Conservation (phyloP, 352 stramenopile species). For the Globisporangium paroecandrum region DNA sequence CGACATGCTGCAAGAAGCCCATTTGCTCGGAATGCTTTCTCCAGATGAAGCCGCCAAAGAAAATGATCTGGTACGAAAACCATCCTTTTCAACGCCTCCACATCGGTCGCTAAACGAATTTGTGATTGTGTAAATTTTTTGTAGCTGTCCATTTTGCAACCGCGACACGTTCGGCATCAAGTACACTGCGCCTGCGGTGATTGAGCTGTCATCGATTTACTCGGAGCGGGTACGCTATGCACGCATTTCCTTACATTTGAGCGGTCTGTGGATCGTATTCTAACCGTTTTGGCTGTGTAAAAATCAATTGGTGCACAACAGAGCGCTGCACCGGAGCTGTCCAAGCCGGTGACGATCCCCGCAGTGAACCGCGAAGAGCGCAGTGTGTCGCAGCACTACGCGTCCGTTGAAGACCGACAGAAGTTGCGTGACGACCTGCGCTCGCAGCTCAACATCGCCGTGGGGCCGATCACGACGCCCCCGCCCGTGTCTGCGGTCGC, state of each 20-base stretch:
- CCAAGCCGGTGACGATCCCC: conserved; percentile 5
- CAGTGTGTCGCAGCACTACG: conserved; percentile 42
- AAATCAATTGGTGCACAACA: not conserved
- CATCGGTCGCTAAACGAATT: not conserved
- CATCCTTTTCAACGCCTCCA: not conserved
- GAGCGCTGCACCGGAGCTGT: conserved; percentile 16
- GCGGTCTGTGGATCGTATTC: not conserved
- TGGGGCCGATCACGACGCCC: conserved; percentile 48
- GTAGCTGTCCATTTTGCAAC: conserved; percentile 82
- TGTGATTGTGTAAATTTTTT: conserved; percentile 12
- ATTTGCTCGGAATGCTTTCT: conserved; percentile 76
- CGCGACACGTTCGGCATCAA: conserved; percentile 51
- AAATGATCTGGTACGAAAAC: conserved; percentile 35
- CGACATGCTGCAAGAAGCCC: conserved; percentile 62
- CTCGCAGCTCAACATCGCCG: conserved; percentile 61
- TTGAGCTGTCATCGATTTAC: conserved; percentile 47
- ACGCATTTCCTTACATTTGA: not conserved
- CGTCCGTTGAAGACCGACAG: conserved; percentile 73
- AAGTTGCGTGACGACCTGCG: conserved; percentile 69
- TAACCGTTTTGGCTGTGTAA: not conserved
- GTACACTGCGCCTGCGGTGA: conserved; percentile 41
- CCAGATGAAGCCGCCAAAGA: conserved; percentile 54
- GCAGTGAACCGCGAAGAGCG: conserved; percentile 21
- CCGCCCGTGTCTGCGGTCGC: conserved; percentile 39
- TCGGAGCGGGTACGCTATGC: conserved; percentile 29